Conservation (phyloP, 257 asterid genomes). For the Solanum chiquidenum region DNA sequence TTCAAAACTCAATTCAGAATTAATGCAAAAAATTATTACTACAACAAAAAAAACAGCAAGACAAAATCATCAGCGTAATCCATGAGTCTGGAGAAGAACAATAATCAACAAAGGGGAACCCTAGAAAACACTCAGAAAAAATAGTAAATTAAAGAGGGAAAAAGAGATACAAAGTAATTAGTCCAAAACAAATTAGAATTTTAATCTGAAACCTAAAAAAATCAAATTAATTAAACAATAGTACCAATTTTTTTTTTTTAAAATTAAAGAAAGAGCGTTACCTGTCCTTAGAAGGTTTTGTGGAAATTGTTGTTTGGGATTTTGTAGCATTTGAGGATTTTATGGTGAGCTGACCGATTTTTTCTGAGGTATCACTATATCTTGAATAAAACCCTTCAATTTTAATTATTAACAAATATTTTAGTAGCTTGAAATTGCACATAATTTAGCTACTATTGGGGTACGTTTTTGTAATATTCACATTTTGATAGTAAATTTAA, state of each 20-base stretch:
- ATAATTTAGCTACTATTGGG: background rate
- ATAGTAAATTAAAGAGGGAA: background rate
- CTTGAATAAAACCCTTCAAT: background rate
- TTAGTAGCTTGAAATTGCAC: background rate
- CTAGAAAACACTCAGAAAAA: background rate
- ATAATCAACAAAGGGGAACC: background rate
- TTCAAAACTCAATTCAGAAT: background rate
- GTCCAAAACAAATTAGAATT: background rate
- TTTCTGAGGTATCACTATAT: background rate
- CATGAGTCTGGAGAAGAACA: background rate
- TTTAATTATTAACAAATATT: background rate
- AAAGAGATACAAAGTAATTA: background rate
- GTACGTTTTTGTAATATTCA: background rate
- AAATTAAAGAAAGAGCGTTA: background rate
- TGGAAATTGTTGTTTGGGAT: background rate
- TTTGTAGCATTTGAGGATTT: background rate
- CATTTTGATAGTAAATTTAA: background rate
- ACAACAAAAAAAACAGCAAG: background rate
- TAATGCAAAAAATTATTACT: background rate
- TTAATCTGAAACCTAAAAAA: background rate
- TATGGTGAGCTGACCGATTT: background rate
- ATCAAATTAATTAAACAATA: background rate
- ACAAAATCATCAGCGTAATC: background rate
- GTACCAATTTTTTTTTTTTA: no score
- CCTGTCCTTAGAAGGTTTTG: background rate